Conservation (phyloP, 495 filamentous ascomycete species). For the Lichenothelia convexa region DNA sequence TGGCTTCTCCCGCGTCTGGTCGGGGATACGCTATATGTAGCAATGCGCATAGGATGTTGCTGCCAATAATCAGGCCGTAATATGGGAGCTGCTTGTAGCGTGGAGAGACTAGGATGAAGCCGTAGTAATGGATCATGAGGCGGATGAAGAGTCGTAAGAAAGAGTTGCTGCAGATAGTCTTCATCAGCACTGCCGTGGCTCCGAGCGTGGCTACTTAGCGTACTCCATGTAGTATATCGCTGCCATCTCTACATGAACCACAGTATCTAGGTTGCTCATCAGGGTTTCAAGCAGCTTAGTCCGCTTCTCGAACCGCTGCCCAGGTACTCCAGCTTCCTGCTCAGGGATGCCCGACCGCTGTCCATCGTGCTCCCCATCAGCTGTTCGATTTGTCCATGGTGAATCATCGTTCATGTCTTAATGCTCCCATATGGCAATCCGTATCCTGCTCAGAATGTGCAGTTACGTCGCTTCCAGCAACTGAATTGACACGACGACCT, state of each 20-base stretch:
- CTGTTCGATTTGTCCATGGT: too few relatives aligned
- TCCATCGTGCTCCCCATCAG: too few relatives aligned
- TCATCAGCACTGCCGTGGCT: constrained; percentile 6
- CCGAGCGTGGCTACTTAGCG: constrained; percentile 12
- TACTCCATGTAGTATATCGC: constrained; percentile 87
- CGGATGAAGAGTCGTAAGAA: constrained; percentile 54
- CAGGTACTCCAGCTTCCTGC: constrained; percentile 29
- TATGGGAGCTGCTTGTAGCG: constrained; percentile 36
- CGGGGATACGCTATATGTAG: constrained; percentile 43
- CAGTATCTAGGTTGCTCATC: constrained; percentile 53
- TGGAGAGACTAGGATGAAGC: constrained; percentile 65
- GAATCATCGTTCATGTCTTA: too few relatives aligned
- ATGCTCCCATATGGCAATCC: too few relatives aligned
- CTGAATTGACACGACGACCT: too few relatives aligned
- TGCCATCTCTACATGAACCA: constrained; percentile 67
- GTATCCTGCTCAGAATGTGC: too few relatives aligned
- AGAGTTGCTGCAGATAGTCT: constrained; percentile 43
- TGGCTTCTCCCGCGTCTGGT: constrained; percentile 53
- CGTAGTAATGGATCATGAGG: constrained; percentile 49
- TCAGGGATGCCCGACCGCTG: too few relatives aligned
- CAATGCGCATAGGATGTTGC: constrained; percentile 55
- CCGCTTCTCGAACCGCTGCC: too few relatives aligned
- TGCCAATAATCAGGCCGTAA: constrained; percentile 48
- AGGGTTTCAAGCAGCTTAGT: constrained; percentile 54
- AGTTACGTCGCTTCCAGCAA: too few relatives aligned